Evolutionary conservation across 2,329 filamentous ascomycete species (phyloP), one percentile per base, ranked within the genome.

Genomic region (Nemania diffusa): DNA sequence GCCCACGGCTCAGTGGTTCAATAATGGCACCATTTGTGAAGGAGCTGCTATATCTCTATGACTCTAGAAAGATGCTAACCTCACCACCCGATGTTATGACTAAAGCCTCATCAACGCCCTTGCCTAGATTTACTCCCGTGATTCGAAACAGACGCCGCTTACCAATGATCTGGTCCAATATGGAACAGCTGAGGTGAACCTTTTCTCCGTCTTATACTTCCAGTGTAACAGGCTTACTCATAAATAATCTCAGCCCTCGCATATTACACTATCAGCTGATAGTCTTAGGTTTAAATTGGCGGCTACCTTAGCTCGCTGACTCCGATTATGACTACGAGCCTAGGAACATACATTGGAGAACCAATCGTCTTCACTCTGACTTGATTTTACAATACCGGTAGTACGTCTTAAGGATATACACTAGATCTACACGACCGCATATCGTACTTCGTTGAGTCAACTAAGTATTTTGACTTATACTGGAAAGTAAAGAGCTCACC

Each of bases 1-100:
- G 20, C 84, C 85, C 0, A 69, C 70, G 1, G 79, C 83, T 0
- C 77, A 79, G 59, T 89, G 86, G 80, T 86, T 82, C 67, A 81
- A 85, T 65, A 81, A 82, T 32, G 87, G 87, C 0, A 80, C 79
- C 2, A 64, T 85, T 4, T 86, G 85, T 65, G 70, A 74, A 53
- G 74, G 74, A 32, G 73, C 71, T 20, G 69, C 68, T 17, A 50
- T 74, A 20, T 73, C 69, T 13, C 65, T 73, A 60, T 34, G 62
- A 59, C 8, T 48, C 13, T 56, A 22, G 40, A 22, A 20, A 8
- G 34, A 27, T 46, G 11, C n/a, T 24, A 27, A 24, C 22, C 20
- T n/a, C n/a, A n/a, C n/a, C n/a, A n/a, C n/a, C n/a, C n/a, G n/a
- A 17, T 56, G 7, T 22, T 32, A 60, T 20, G 17, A 22, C n/a